These are phyloP conservation scores for Ophiostoma pallidulum DNA, from an alignment of 2,329 filamentous ascomycete genomes.

Conservation along the genomic window DNA sequence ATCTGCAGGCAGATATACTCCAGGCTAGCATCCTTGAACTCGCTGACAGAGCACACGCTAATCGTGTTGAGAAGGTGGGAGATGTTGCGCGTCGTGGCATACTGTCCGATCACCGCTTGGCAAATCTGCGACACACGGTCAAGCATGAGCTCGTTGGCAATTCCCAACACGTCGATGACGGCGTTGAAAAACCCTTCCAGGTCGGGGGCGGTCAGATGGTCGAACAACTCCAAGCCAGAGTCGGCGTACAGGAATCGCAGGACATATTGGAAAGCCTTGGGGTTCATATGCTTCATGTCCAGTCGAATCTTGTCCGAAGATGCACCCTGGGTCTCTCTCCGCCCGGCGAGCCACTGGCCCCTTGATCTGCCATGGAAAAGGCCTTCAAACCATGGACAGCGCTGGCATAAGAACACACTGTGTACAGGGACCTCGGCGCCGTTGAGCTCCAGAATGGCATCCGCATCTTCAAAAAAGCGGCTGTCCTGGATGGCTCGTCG, in stretches of 20 bases:
- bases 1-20: conserved; percentile 90
- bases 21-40: conserved; percentile 80
- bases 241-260: conserved; percentile 78
- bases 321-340: conserved; percentile 38
- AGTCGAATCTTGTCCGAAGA: conserved; percentile 48
- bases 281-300: conserved; percentile 72
- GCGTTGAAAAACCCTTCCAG: conserved; percentile 80
- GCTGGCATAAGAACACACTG: conserved; percentile 66
- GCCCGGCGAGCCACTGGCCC: conserved; percentile 71
- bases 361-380: conserved; percentile 81
- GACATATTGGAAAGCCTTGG: conserved; percentile 66
- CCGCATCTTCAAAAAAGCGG: conserved; percentile 67
- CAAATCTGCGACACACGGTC: conserved; percentile 84
- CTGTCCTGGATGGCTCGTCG: conserved; percentile 57
- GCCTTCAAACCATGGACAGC: conserved; percentile 87
- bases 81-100: conserved; percentile 79
- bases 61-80: conserved; percentile 78
- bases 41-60: conserved; percentile 68
- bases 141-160: conserved; percentile 91
- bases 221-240: conserved; percentile 68
- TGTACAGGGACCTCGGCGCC: conserved; percentile 65
- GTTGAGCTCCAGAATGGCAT: conserved; percentile 70
- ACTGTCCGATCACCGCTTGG: conserved; percentile 71
- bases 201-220: conserved; percentile 59
- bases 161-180: conserved; percentile 81